Percentiles rank a stretch among this genome's conserved stretches.
Conservation (phyloP, 306 rosid species). For the Lathyrus sativus region DNA sequence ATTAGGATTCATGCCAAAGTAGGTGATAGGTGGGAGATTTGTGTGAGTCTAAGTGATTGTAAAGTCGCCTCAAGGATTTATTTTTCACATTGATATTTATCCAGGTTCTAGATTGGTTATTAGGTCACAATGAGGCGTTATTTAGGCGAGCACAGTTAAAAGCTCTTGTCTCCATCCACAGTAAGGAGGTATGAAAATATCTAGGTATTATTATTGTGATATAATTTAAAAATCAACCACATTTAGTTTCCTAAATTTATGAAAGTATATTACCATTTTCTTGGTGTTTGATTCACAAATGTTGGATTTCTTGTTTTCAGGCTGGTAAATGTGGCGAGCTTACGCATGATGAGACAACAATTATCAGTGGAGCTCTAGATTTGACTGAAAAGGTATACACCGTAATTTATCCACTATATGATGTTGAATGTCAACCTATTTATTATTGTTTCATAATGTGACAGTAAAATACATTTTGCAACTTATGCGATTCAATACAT, state of each 20-base stretch:
- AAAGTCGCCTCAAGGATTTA: constrained; percentile 2
- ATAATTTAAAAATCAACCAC: constrained; percentile 24
- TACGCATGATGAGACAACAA: constrained; percentile 91
- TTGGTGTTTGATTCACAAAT: constrained; percentile 6
- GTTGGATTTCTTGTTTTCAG: constrained; percentile 45
- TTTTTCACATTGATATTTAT: constrained; percentile 34
- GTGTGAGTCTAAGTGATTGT: no score
- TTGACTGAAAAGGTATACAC: constrained; percentile 81
- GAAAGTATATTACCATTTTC: neutral
- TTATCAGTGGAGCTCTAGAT: constrained; percentile 94
- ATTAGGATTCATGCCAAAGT: no score
- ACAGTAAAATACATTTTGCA: constrained; percentile 7
- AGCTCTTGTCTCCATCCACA: constrained; percentile 89
- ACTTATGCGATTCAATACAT: constrained; percentile 19
- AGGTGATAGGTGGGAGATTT: no score
- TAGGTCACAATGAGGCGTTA: constrained; percentile 90
- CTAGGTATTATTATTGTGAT: neutral
- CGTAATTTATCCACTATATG: constrained; percentile 2
- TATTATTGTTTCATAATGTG: constrained; percentile 16
- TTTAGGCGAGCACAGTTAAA: constrained; percentile 93
- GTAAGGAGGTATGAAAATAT: constrained; percentile 70
- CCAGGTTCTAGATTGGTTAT: constrained; percentile 76
- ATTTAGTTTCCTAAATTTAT: constrained; percentile 22
- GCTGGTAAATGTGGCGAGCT: constrained; percentile 99
- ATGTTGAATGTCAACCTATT: constrained; percentile 18